Conservation (phyloP, 331 rosid species). For the Rosa hybrid region DNA sequence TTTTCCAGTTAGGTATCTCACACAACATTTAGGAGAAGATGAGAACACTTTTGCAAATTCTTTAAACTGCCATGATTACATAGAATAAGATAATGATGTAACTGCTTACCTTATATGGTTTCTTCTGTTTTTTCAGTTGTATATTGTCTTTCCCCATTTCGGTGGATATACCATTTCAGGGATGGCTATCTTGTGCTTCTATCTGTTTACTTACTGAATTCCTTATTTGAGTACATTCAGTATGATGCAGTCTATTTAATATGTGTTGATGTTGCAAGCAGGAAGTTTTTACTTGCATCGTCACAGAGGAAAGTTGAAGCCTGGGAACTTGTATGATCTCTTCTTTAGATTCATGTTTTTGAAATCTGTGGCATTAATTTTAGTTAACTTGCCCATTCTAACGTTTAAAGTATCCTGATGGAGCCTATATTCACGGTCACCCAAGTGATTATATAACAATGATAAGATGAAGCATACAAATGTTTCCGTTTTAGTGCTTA, state of each 20-base stretch:
- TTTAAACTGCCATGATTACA: not conserved
- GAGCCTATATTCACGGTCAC: not conserved
- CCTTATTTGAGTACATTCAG: not conserved
- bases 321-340: slow-evolving; percentile 82
- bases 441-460: not conserved
- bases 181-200: not conserved
- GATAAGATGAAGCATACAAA: not conserved
- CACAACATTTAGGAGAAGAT: too few relatives aligned
- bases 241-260: not conserved
- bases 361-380: not conserved
- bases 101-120: not conserved
- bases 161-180: not conserved
- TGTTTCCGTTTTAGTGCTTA: not conserved
- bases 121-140: not conserved
- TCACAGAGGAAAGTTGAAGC: slow-evolving; percentile 56
- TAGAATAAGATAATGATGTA: not conserved
- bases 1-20: too few relatives aligned
- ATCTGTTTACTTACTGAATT: slow-evolving; percentile 16
- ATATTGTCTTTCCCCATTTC: not conserved
- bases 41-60: not conserved
- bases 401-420: too few relatives aligned
- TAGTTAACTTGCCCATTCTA: not conserved
- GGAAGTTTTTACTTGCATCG: slow-evolving; percentile 49
- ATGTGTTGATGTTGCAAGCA: slow-evolving; percentile 35
- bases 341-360: not conserved